Evolutionary conservation across 495 filamentous ascomycete genomes (phyloP).

Genomic region (Melanomma pulvis-pyrius): DNA sequence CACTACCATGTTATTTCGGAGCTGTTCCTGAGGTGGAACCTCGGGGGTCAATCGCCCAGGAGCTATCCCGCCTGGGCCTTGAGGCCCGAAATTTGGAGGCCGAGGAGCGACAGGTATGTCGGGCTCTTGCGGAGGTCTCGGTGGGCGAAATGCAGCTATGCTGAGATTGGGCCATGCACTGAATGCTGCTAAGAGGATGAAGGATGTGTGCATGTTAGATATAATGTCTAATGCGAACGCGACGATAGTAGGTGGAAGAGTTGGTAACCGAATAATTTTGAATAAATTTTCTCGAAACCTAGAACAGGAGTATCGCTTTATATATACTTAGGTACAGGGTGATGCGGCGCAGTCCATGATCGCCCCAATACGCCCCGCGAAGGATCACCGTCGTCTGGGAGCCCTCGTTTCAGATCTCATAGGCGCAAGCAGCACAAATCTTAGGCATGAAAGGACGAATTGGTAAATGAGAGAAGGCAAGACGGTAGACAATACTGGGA

Average conservation of each 20-base stretch:
- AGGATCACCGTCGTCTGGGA: background rate
- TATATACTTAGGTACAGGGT: background rate
- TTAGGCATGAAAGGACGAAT: background rate
- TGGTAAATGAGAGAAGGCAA: too few relatives aligned
- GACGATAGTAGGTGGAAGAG: too few relatives aligned
- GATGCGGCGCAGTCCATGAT: background rate
- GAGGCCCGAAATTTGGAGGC: background rate
- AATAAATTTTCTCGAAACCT: too few relatives aligned
- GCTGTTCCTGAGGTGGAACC: background rate
- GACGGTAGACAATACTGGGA: too few relatives aligned
- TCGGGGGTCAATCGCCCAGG: background rate
- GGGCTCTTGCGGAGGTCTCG: background rate
- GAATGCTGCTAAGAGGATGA: background rate
- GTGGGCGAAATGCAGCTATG: background rate
- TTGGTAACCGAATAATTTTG: too few relatives aligned
- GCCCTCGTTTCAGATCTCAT: background rate
- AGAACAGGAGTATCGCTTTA: background rate
- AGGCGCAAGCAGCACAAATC: background rate
- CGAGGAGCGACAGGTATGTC: background rate
- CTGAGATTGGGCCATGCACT: background rate
- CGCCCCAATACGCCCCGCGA: background rate
- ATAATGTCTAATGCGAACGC: background rate
- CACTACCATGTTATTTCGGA: background rate
- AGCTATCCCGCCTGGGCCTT: background rate
- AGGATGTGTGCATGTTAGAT: background rate